Evolutionary conservation across 305 asterid species (phyloP), one percentile per base, ranked within the genome.

Genomic region (Ajuga reptans): DNA sequence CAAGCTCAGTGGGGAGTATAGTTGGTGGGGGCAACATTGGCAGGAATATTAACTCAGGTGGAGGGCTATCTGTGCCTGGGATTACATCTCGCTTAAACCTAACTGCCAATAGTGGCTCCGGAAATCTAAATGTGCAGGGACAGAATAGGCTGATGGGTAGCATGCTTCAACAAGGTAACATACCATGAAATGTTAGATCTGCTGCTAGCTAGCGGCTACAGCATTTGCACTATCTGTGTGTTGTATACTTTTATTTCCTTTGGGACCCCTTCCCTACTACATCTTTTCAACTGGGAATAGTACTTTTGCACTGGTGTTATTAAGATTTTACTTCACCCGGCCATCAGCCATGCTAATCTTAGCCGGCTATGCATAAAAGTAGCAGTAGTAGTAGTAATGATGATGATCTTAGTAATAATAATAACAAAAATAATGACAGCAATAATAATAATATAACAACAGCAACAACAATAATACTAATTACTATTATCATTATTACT

Each of bases 101-200:
- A 79, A 67, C 84, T 77, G 81, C 78, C 73, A 93, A 83, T 73
- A 77, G 81, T 56, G 83, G 91, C 73, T 88, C 97, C 49, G 98
- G 96, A 75, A 92, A 84, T 81, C 54, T 88, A 69, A 89, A 86
- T 79, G 82, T 86, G 72, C 96, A 86, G 72, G 99, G 96, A 68
- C 93, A 85, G 75, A 87, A 84, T 83, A 86, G 97, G 84, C 80
- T 93, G 72, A 85, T 86, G 92, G 84, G 89, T 69, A 86, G 95
- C 69, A 73, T 88, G 78, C 92, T 93, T 77, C 99, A 89, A 85
- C 99, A 93, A 89, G 97, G 98, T 90, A 84, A 76, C 43, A 50
- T 54, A 34, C 43, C 45, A 73, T 55, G 43, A 54, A 51, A 16
- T 77, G 41, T 53, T 52, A 64, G 39, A 51, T 50, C 55, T 64